Evolutionary conservation across 306 rosid genomes (phyloP), one percentile per base, ranked within the genome.

Genomic region (Cicer judaicum): DNA sequence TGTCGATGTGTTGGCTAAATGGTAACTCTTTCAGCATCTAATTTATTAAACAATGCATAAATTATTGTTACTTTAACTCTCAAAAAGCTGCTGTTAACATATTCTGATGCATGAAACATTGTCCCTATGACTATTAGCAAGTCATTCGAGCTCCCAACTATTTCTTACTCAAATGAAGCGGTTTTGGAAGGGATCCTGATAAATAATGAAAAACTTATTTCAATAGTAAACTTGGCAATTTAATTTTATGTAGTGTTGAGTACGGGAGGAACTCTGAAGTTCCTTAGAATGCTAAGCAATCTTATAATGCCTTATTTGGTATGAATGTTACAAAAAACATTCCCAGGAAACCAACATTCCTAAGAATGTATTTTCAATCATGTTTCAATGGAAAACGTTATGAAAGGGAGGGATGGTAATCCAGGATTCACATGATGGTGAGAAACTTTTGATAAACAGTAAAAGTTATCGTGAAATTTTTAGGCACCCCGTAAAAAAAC

Each of bases 1-100:
- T 1, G 93, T 88, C 19, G 97, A 95, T 64, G 95, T 90, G 29
- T 85, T 95, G 85, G 57, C 99, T 63, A 90, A 80, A 88, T 95
- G 99, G 98, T 95, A 82, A 41, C 14, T 46, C 48, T 24, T 70
- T 70, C 11, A 18, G 44, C 73, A 46, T 36, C 40, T 34, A 70
- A 15, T 64, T 16, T 64, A 16, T 63, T 48, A 9, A 48, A 19
- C 10, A 54, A 48, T 69, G 16, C 72, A 64, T 54, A 43, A 64
- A 66, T 4, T 76, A 53, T 36, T 10, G 44, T 19, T 52, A 13
- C 59, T 66, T 76, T 54, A 63, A 12, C 21, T 57, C 24, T 40
- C 19, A 60, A 60, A 13, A 18, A 60, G 18, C 10, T 12, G 65
- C 13, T 47, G 15, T 36, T 34, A 36, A 34, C 42, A 21, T 56